phyloP scores from a whole-genome alignment of 805 yeast genomes.

The Yarrowia sp. region DNA sequence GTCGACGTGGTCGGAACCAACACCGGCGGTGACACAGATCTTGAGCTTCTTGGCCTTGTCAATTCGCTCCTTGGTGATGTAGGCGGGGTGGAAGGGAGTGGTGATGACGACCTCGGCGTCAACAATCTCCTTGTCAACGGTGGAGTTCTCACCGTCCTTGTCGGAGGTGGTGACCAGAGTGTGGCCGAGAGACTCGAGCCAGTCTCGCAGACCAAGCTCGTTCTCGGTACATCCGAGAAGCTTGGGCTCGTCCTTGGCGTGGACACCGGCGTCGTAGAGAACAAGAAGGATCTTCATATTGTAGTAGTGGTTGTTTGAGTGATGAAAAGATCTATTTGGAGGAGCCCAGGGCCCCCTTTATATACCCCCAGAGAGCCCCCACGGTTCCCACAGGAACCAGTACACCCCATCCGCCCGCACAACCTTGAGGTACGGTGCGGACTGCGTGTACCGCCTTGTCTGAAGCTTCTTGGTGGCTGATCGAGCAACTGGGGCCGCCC shows the following conservation, averaged over 20 bases:
- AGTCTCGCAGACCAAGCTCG: slow-evolving; percentile 72
- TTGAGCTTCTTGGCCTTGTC: slow-evolving; percentile 51
- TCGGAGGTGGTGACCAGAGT: slow-evolving; percentile 67
- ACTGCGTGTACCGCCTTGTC: slow-evolving; percentile 4
- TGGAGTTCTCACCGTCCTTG: slow-evolving; percentile 68
- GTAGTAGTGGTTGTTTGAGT: neutral
- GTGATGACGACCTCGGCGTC: slow-evolving; percentile 81
- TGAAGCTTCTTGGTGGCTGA: slow-evolving; percentile 12
- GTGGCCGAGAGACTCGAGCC: slow-evolving; percentile 73
- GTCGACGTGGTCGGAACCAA: slow-evolving; percentile 65
- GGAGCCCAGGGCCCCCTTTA: neutral
- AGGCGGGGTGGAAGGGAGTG: slow-evolving; percentile 87
- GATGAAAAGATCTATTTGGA: too few relatives aligned
- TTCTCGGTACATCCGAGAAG: slow-evolving; percentile 76
- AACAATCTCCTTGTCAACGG: slow-evolving; percentile 67
- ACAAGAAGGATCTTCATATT: slow-evolving; percentile 59
- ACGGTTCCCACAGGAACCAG: neutral
- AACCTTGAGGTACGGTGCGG: neutral
- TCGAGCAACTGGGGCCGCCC: slow-evolving; percentile 4
- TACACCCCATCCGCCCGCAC: slow-evolving; percentile 6
- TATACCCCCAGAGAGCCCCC: neutral
- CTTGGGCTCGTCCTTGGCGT: slow-evolving; percentile 65
- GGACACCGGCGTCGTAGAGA: slow-evolving; percentile 63
- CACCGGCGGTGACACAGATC: slow-evolving; percentile 59
- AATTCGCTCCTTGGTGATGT: slow-evolving; percentile 66